These are phyloP conservation scores for Odonthalia washingtoniensis DNA, from an alignment of 31 red algal genomes.

Conservation along the genomic window DNA sequence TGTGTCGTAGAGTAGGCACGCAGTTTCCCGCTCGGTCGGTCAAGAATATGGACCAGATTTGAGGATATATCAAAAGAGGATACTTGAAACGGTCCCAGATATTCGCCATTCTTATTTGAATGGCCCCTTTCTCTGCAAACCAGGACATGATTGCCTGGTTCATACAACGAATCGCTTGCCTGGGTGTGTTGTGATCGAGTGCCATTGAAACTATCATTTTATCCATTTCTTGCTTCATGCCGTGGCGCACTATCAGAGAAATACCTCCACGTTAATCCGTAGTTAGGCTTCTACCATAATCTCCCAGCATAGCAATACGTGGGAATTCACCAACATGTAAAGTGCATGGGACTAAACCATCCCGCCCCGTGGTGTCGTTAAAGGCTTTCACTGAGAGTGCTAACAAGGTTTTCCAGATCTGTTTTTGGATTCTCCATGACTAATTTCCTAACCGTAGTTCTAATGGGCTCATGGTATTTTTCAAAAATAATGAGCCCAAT, in stretches of 20 bases:
- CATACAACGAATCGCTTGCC: too few relatives aligned
- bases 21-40: neutral
- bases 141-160: too few relatives aligned
- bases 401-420: neutral
- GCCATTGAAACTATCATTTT: neutral
- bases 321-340: constrained; percentile 31
- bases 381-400: constrained; percentile 19
- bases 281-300: neutral
- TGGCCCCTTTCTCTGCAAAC: too few relatives aligned
- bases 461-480: too few relatives aligned
- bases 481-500: too few relatives aligned
- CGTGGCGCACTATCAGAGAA: neutral
- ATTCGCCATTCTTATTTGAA: too few relatives aligned
- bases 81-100: too few relatives aligned
- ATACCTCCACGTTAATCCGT: neutral
- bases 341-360: constrained; percentile 39
- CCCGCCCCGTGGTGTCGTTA: constrained; percentile 42
- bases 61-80: too few relatives aligned
- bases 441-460: too few relatives aligned
- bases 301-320: neutral
- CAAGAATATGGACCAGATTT: too few relatives aligned
- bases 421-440: too few relatives aligned
- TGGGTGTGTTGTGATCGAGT: too few relatives aligned
- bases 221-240: neutral
- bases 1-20: constrained; percentile 22